Evolutionary conservation across 306 rosid genomes (phyloP).

Genomic region (Oemleria cerasiformis): DNA sequence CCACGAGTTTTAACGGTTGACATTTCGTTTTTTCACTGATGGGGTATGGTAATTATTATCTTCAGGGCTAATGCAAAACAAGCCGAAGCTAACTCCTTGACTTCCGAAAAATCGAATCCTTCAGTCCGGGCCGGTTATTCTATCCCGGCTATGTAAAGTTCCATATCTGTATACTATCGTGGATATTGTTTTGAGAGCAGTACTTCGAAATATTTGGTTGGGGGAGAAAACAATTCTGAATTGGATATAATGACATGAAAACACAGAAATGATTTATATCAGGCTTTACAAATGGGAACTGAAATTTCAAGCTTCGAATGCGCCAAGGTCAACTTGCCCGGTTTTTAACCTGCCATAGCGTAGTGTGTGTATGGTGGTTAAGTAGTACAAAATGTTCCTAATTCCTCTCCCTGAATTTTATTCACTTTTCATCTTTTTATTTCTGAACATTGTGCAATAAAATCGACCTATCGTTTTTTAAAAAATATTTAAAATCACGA

Average conservation of each 20-base stretch:
- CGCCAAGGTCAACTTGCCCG: too few species aligned
- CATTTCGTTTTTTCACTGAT: background rate
- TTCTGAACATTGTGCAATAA: too few species aligned
- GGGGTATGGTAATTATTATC: slow-evolving; percentile 22
- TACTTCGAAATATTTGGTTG: background rate
- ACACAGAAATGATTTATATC: background rate
- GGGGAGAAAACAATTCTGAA: background rate
- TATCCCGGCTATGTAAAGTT: background rate
- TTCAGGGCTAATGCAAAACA: slow-evolving; percentile 40
- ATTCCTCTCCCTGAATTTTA: too few species aligned
- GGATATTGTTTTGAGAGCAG: slow-evolving; percentile 1
- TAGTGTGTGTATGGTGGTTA: too few species aligned
- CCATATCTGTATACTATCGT: background rate
- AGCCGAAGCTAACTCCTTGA: background rate
- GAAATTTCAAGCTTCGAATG: too few species aligned
- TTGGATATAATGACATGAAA: background rate
- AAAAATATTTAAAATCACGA: too few species aligned
- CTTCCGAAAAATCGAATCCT: background rate
- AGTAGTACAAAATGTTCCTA: too few species aligned
- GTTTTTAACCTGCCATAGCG: too few species aligned
- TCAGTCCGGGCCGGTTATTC: background rate
- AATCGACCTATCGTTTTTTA: too few species aligned
- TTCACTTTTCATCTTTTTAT: too few species aligned
- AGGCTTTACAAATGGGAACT: too few species aligned
- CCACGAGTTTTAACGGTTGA: background rate